Evolutionary conservation across 2,329 filamentous ascomycete species (phyloP).

Genomic region (Drechslerella coelobrocha): DNA sequence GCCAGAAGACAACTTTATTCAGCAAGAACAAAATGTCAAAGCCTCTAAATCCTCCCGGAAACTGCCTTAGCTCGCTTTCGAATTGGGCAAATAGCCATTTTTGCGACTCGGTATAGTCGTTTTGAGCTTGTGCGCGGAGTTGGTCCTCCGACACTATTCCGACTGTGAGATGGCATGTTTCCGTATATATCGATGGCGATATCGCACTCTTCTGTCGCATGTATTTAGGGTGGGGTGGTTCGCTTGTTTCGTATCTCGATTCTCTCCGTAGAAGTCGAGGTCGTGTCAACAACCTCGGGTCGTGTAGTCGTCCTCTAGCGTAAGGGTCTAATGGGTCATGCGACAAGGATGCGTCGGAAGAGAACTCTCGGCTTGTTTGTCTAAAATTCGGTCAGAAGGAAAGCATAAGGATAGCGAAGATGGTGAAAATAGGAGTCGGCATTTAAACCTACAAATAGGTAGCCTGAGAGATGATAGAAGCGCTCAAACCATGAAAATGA

Average conservation of each 20-base stretch:
- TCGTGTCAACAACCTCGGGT: conserved; percentile 15
- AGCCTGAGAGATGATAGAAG: conserved; percentile 12
- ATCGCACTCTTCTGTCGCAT: background rate
- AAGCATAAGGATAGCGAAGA: background rate
- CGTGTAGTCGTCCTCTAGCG: conserved; percentile 11
- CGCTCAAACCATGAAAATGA: conserved; percentile 13
- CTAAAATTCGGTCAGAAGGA: background rate
- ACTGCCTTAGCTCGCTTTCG: conserved; percentile 19
- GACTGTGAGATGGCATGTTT: background rate
- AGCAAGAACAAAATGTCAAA: conserved; percentile 43
- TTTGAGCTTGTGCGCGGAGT: background rate
- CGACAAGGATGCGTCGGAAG: background rate
- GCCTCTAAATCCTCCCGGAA: conserved; percentile 17
- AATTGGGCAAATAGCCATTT: conserved; percentile 24
- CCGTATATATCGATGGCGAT: conserved; percentile 6
- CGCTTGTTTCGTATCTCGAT: background rate
- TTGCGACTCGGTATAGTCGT: conserved; percentile 21
- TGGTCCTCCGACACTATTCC: conserved; percentile 4
- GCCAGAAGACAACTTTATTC: conserved; percentile 51
- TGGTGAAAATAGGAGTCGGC: background rate
- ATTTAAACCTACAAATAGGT: conserved; percentile 12
- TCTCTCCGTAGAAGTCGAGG: background rate
- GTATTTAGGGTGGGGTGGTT: background rate
- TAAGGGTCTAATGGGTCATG: background rate
- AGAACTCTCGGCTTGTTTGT: conserved; percentile 17